These are phyloP conservation scores for Neonectria hederae DNA, from an alignment of 2,329 filamentous ascomycete genomes.

Conservation along the genomic window DNA sequence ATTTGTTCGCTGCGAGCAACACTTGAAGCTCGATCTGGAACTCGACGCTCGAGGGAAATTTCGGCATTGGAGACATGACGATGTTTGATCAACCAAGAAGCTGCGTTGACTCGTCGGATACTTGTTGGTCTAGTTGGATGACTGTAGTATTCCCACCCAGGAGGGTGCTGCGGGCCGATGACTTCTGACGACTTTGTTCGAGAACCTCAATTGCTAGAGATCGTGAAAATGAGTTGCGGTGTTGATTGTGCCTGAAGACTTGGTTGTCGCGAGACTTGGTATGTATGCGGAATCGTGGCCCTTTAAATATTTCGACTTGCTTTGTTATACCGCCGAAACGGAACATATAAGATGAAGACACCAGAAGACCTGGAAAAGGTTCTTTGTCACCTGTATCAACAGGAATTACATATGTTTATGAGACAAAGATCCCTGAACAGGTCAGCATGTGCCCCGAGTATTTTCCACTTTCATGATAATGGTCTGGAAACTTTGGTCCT, in stretches of 20 bases:
- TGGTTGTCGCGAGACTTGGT: not conserved
- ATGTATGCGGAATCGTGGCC: not conserved
- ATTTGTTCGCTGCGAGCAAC: not conserved
- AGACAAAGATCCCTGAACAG: not conserved
- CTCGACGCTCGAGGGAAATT: not conserved
- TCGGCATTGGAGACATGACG: not conserved
- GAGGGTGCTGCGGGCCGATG: not conserved
- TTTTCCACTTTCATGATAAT: not conserved
- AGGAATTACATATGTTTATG: not conserved
- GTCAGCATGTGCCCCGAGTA: too few species aligned
- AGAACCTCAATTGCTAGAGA: not conserved
- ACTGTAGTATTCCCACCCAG: not conserved
- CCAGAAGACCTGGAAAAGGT: not conserved
- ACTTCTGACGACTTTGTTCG: not conserved
- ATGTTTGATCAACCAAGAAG: not conserved
- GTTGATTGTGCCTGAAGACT: not conserved
- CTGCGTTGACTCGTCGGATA: not conserved
- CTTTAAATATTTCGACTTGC: not conserved
- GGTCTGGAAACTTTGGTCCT: not conserved
- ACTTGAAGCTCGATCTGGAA: conserved; percentile 9
- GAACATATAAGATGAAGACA: not conserved
- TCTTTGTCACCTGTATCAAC: not conserved
- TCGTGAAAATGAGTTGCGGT: not conserved
- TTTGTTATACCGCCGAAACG: not conserved
- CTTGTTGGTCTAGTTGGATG: not conserved